phyloP scores from a whole-genome alignment of 257 asterid species.

The Gentiana straminea region DNA sequence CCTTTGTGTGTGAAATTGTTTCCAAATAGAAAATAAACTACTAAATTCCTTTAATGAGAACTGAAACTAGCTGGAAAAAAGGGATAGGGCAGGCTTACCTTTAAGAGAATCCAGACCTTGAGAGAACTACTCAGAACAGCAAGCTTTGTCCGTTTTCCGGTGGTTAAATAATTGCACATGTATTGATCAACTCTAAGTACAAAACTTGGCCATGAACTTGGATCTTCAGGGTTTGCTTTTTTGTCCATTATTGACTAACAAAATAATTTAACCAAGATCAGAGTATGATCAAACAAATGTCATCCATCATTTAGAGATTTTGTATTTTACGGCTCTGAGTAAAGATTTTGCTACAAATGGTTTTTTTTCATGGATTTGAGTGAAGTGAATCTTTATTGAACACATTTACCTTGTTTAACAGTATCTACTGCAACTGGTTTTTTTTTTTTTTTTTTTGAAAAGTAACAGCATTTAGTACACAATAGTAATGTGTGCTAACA shows the following conservation, averaged over 20 bases:
- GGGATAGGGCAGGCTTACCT: conserved; percentile 34
- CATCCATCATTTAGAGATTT: too few species aligned
- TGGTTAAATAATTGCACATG: conserved; percentile 86
- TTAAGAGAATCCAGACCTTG: conserved; percentile 91
- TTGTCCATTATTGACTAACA: conserved; percentile 59
- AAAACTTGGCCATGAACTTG: conserved; percentile 86
- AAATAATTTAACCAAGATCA: conserved; percentile 8
- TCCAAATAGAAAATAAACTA: not conserved
- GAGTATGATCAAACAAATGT: not conserved
- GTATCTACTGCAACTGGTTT: not conserved
- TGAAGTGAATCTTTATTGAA: too few species aligned
- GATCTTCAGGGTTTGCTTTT: conserved; percentile 66
- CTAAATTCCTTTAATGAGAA: not conserved
- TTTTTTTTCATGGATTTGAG: too few species aligned
- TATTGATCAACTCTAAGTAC: conserved; percentile 77
- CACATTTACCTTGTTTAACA: not conserved
- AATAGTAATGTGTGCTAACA: not conserved
- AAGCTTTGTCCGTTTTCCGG: conserved; percentile 83
- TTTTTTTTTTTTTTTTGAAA: not conserved
- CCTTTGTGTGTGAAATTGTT: not conserved
- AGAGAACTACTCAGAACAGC: conserved; percentile 92
- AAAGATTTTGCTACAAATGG: too few species aligned
- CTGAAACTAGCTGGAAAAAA: not conserved
- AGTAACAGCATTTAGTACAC: not conserved
- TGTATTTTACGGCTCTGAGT: too few species aligned